Base-by-base conservation (phyloP, 257 asterid genomes). In the Lithospermum erythrorhizon region DNA sequence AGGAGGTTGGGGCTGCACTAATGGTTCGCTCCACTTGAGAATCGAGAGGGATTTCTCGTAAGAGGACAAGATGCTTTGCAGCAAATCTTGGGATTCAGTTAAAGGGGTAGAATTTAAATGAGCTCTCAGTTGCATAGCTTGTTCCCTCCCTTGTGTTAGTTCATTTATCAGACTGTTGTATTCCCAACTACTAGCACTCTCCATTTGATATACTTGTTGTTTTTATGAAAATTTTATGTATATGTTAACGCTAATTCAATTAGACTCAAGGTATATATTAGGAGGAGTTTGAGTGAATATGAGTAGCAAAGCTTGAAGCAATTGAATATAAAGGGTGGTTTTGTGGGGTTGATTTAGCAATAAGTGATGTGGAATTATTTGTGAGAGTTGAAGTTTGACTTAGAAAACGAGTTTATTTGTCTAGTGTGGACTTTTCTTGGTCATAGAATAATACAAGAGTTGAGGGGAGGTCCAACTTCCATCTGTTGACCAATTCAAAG, bases 141-240 rank as follows among this genome's bases (percentile, higher is more conserved):
- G 70, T 63, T 86, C 98, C 90, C 78, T 78, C 70, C 96, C 98
- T 62, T 79, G 87, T 29, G 81, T 69, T 18, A 90, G 80, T 65
- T 87, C 96, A 65, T 82, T 75, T 57, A 74, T 75, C 63, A 90
- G 77, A 51, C 71, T 55, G 61, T 73, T 65, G 67, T 75, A 66
- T 37, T 82, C 94, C 73, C 76, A 70, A 21, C 15, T 72, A 4
- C 68, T 67, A 55, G 69, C 72, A 53, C 73, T 65, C 70, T 80
- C 91, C 95, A 85, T 87, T 35, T 70, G 29, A 19, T 52, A 24
- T 11, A n/a, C 23, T 24, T 24, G 53, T 19, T 18, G 7, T 15
- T 49, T 19, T 35, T 2, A 3, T 20, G 41, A n/a, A 10, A 8
- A 48, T 22, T 0, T 53, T 53, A 15, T n/a, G 9, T 20, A 19